Evolutionary conservation across 352 stramenopile genomes (phyloP).

Genomic region (Globisporangium solare): DNA sequence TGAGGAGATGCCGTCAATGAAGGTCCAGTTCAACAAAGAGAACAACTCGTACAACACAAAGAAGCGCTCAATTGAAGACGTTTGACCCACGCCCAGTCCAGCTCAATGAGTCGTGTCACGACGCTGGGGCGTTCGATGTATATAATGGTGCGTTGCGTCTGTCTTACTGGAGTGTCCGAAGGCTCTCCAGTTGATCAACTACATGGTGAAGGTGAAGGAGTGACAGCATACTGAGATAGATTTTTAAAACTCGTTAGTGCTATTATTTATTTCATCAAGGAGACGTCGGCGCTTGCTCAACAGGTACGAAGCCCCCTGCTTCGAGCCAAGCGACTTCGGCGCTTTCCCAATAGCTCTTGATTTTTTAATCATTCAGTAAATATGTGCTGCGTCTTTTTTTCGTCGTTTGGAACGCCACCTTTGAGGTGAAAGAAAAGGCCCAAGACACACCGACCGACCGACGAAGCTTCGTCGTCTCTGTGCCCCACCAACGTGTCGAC

Average conservation of each 20-base stretch:
- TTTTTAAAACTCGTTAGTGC: constrained; percentile 11
- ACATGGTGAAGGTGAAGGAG: constrained; percentile 6
- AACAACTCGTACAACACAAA: constrained; percentile 49
- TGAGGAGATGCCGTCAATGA: constrained; percentile 44
- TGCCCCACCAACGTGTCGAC: neutral
- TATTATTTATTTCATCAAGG: constrained; percentile 15
- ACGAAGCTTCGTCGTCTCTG: neutral
- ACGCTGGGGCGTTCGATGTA: neutral
- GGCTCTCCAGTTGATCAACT: constrained; percentile 4
- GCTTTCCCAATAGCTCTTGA: constrained; percentile 12
- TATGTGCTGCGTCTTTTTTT: constrained; percentile 5
- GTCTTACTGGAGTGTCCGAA: constrained; percentile 1
- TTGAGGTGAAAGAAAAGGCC: neutral
- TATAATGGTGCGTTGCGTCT: neutral
- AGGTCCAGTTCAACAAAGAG: constrained; percentile 58
- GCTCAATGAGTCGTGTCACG: neutral
- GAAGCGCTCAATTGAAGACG: constrained; percentile 63
- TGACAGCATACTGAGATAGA: constrained; percentile 13
- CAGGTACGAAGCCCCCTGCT: neutral
- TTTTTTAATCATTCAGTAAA: constrained; percentile 14
- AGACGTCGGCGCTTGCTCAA: constrained; percentile 3
- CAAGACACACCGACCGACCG: neutral
- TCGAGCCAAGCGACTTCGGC: neutral
- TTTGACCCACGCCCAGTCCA: constrained; percentile 24
- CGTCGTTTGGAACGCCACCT: neutral